These are phyloP conservation scores for Coleophoma cylindrospora DNA, from an alignment of 2,329 filamentous ascomycete species.

Conservation along the genomic window DNA sequence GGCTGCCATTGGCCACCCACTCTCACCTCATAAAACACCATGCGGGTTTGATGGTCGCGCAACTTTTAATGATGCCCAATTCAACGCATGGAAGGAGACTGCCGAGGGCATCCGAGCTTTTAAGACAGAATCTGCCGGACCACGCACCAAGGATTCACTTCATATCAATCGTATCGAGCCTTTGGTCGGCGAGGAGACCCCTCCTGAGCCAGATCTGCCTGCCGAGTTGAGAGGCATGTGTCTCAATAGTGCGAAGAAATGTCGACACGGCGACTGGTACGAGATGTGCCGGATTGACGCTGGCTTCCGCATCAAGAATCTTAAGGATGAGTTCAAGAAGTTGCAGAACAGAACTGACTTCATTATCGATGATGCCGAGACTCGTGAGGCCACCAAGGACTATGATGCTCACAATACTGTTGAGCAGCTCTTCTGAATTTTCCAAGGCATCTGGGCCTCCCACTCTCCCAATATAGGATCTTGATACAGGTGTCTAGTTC, in stretches of 20 bases:
- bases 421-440: background rate
- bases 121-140: constrained; percentile 18
- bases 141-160: constrained; percentile 18
- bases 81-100: constrained; percentile 16
- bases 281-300: constrained; percentile 18
- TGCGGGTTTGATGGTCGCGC: constrained; percentile 26
- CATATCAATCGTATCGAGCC: constrained; percentile 9
- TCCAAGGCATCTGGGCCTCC: too few relatives aligned
- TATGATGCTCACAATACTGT: constrained; percentile 1
- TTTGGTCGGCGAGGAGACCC: constrained; percentile 12
- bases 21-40: constrained; percentile 15
- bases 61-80: constrained; percentile 22
- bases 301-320: background rate
- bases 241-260: constrained; percentile 17
- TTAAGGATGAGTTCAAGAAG: background rate
- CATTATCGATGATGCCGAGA: constrained; percentile 2
- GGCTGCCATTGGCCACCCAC: constrained; percentile 13
- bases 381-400: constrained; percentile 3
- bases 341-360: background rate
- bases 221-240: constrained; percentile 21
- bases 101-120: constrained; percentile 19
- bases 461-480: too few relatives aligned
- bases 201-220: constrained; percentile 3
- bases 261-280: constrained; percentile 19
- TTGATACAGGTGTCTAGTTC: too few relatives aligned